A percentile compares a stretch with the other conserved stretches of the same genome.
phyloP scores from a whole-genome alignment of 2,329 filamentous ascomycete genomes.

The Fusarium sp. region DNA sequence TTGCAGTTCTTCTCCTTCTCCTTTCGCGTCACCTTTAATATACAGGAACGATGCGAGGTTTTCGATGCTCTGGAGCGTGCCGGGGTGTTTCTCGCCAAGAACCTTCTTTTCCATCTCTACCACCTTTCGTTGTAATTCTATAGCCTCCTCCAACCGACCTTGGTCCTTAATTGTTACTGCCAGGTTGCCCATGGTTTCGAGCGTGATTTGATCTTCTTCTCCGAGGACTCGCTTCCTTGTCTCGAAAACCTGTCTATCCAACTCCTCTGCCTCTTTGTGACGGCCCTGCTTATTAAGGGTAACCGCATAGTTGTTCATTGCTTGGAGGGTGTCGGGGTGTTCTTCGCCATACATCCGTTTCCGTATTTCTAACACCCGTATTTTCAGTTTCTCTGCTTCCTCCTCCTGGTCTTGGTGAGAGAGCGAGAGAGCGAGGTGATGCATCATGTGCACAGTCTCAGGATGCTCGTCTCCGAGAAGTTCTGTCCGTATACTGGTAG shows the following conservation, averaged over 20 bases:
- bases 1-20: conserved; percentile 13
- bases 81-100: conserved; percentile 21
- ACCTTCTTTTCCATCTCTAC: conserved; percentile 5
- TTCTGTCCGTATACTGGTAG: fast-evolving
- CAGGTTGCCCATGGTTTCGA: background rate
- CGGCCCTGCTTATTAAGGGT: background rate
- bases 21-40: background rate
- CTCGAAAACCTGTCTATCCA: conserved; percentile 31
- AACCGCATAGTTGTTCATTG: conserved; percentile 8
- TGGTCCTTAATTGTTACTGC: background rate
- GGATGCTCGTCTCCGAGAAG: conserved; percentile 14
- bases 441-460: background rate
- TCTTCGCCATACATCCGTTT: conserved; percentile 7
- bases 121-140: background rate
- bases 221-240: background rate
- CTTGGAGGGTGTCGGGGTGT: background rate
- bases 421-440: conserved; percentile 11
- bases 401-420: background rate
- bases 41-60: background rate
- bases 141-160: conserved; percentile 2
- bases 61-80: background rate
- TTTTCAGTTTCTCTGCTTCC: conserved; percentile 32
- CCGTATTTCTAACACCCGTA: background rate
- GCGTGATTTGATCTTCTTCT: conserved; percentile 5
- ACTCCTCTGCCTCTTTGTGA: conserved; percentile 22